Conservation (phyloP, 2,329 filamentous ascomycete species). For the Fusarium sp. region DNA sequence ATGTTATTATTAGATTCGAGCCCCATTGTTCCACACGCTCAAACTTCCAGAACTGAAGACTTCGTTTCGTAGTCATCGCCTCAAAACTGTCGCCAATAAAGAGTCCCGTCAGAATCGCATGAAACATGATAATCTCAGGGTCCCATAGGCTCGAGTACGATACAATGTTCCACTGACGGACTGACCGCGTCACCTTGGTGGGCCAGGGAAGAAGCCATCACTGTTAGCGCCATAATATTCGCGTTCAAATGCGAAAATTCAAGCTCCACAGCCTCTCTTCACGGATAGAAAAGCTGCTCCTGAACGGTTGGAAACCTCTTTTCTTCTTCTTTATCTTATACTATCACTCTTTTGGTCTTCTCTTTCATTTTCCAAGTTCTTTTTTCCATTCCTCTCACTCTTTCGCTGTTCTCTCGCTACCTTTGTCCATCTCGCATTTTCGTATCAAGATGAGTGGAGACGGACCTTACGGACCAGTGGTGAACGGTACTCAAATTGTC, state of each 20-base stretch:
- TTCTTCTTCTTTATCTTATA: rapidly evolving
- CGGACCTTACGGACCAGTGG: constrained; percentile 7
- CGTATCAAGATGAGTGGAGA: constrained; percentile 1
- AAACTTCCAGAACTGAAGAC: not conserved
- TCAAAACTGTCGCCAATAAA: too few species aligned
- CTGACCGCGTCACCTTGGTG: constrained; percentile 17
- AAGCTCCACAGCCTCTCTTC: not conserved
- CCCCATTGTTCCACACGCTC: not conserved
- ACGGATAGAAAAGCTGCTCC: not conserved
- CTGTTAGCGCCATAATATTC: constrained; percentile 5
- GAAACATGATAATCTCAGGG: not conserved
- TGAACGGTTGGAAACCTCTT: rapidly evolving
- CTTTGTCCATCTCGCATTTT: not conserved
- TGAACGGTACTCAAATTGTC: constrained; percentile 18
- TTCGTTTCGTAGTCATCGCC: not conserved
- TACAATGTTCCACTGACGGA: not conserved
- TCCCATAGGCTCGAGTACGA: not conserved
- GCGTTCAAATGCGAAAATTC: constrained; percentile 21
- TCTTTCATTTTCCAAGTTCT: rapidly evolving
- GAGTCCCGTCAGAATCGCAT: rapidly evolving
- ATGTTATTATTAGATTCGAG: not conserved
- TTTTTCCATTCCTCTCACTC: too few species aligned
- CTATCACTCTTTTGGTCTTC: too few species aligned
- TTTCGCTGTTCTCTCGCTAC: rapidly evolving
- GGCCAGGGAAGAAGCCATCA: not conserved